Evolutionary conservation across 139 green algal genomes (phyloP), one percentile per base, ranked within the genome.

Genomic region (Tetradesmus lagerheimii): DNA sequence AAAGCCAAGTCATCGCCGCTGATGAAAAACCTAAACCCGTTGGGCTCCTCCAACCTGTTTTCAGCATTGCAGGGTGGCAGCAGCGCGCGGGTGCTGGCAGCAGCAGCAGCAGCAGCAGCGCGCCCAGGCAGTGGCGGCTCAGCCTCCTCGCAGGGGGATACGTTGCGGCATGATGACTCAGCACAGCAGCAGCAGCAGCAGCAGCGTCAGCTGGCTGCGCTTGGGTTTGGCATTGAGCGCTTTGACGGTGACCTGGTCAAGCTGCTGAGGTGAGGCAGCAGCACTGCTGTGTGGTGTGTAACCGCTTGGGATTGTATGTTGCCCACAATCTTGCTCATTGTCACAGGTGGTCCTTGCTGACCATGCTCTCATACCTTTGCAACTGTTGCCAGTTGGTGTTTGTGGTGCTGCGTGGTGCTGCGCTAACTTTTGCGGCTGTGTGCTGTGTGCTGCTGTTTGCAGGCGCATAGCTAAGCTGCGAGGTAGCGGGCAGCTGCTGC

Each of bases 401-500:
- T n/a, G n/a, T n/a, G n/a, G n/a, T n/a, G n/a, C n/a, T n/a, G n/a
- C n/a, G n/a, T n/a, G n/a, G n/a, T n/a, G n/a, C n/a, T n/a, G n/a
- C n/a, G n/a, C n/a, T n/a, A n/a, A n/a, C n/a, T n/a, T n/a, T n/a
- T n/a, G n/a, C n/a, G n/a, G n/a, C n/a, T n/a, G n/a, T n/a, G n/a
- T n/a, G n/a, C n/a, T n/a, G 29, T 37, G 25, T 74, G 82, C 47
- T 76, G 82, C 20, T 45, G 31, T 78, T 31, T 76, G 82, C 75
- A 74, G 89, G 29, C 43, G 83, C 29, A 66, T 93, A 27, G 90
- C 87, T 35, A 16, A 34, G 27, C 71, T 93, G 90, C 38, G 92
- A 2, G 89, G 80, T 41, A 84, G 62, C 35, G 91, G 93, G 41
- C 79, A 82, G 29, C 91, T 96, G 88, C 94, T 97, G 80, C 92